Percentiles rank a stretch among this genome's conserved stretches.
Conservation (phyloP, 2,329 filamentous ascomycete species). For the Thielaviopsis euricoi region DNA sequence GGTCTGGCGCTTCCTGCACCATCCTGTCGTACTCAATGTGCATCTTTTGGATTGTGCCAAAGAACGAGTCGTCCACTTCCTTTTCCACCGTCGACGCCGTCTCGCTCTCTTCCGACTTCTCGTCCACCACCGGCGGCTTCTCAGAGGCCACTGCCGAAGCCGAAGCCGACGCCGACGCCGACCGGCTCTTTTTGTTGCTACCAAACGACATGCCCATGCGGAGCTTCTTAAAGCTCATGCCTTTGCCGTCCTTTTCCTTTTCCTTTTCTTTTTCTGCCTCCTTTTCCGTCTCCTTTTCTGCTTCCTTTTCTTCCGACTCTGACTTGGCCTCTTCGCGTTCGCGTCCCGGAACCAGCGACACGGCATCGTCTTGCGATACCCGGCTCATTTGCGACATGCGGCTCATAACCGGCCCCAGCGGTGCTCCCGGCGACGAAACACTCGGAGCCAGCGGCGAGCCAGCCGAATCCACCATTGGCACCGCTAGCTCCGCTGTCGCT, state of each 20-base stretch:
- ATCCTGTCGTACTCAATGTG: slow-evolving; percentile 57
- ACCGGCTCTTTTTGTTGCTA: slow-evolving; percentile 64
- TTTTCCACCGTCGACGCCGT: slow-evolving; percentile 50
- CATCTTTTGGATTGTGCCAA: slow-evolving; percentile 56
- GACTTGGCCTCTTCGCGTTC: slow-evolving; percentile 26
- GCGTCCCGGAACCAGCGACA: slow-evolving; percentile 55
- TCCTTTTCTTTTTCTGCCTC: too few species aligned
- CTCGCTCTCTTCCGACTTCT: slow-evolving; percentile 56
- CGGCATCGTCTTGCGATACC: slow-evolving; percentile 47
- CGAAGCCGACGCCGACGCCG: slow-evolving; percentile 27
- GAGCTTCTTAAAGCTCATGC: slow-evolving; percentile 73
- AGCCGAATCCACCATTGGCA: too few species aligned
- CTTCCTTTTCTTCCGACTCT: slow-evolving; percentile 36
- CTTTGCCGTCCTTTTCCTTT: slow-evolving; percentile 35
- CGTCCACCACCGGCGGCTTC: slow-evolving; percentile 58
- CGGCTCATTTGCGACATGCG: slow-evolving; percentile 36
- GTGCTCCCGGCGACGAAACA: background rate
- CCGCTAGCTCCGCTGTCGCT: background rate
- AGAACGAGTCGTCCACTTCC: slow-evolving; percentile 59
- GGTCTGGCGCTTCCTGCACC: slow-evolving; percentile 36
- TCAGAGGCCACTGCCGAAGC: slow-evolving; percentile 41
- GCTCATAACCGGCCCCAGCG: slow-evolving; percentile 18
- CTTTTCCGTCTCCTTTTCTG: slow-evolving; percentile 25
- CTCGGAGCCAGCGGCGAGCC: background rate
- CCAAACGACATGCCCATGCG: slow-evolving; percentile 53